A percentile compares a stretch with the other conserved stretches of the same genome.
Evolutionary conservation across 306 rosid species (phyloP).

Genomic region (Oxytropis ochrocephala): DNA sequence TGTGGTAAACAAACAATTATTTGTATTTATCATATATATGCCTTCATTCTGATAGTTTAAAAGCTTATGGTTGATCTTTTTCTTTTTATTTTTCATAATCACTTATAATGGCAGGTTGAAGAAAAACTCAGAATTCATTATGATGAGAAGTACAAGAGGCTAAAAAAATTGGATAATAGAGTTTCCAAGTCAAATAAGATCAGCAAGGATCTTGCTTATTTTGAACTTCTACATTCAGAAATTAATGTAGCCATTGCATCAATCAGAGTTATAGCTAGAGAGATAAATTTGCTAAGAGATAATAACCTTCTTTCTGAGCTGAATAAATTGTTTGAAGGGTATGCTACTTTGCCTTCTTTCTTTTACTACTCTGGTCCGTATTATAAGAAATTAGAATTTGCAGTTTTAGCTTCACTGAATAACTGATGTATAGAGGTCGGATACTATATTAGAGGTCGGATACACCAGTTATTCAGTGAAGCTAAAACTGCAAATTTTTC

Average conservation of each 20-base stretch:
- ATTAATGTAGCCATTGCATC: slow-evolving; percentile 26
- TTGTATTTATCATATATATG: background rate
- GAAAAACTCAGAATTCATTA: slow-evolving; percentile 24
- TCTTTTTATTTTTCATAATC: background rate
- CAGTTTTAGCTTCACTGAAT: no score
- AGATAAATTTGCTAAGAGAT: slow-evolving; percentile 22
- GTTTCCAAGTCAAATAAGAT: slow-evolving; percentile 25
- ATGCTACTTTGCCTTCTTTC: slow-evolving; percentile 1
- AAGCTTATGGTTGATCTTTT: background rate
- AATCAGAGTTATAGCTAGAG: slow-evolving; percentile 19
- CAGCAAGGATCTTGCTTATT: slow-evolving; percentile 7
- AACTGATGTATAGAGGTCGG: no score
- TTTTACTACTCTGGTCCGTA: background rate
- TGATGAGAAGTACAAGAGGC: slow-evolving; percentile 24
- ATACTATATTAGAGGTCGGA: no score
- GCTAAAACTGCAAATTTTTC: no score
- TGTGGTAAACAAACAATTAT: slow-evolving; percentile 6
- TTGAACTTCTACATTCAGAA: slow-evolving; percentile 17
- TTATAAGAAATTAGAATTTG: no score
- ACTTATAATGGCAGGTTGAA: slow-evolving; percentile 26
- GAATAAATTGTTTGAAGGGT: slow-evolving; percentile 31
- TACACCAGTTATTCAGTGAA: no score
- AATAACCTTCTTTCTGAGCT: slow-evolving; percentile 32
- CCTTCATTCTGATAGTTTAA: background rate
- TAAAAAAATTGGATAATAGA: slow-evolving; percentile 14